Evolutionary conservation across 2,329 filamentous ascomycete genomes (phyloP).

Genomic region (Phyllachora maydis): DNA sequence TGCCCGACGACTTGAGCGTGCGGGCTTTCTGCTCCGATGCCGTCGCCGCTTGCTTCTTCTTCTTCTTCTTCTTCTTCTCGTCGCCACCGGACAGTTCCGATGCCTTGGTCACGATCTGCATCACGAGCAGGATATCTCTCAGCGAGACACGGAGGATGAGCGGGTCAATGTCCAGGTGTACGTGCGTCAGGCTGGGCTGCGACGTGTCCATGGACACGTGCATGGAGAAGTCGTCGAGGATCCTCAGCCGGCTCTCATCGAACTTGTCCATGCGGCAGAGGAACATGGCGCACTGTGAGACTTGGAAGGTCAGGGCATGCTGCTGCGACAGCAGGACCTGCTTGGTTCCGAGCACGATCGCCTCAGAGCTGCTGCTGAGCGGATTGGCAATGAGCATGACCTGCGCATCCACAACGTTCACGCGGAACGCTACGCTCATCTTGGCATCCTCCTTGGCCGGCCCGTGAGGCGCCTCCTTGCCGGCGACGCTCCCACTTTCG

Average conservation of each 20-base stretch:
- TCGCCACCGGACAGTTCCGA: constrained; percentile 63
- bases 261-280: constrained; percentile 96
- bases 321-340: constrained; percentile 86
- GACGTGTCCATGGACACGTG: constrained; percentile 69
- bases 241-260: constrained; percentile 71
- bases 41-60: too few species aligned
- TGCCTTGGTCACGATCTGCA: constrained; percentile 81
- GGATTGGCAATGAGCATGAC: constrained; percentile 94
- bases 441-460: constrained; percentile 16
- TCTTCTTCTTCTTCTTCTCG: constrained; percentile 20
- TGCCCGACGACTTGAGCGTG: constrained; percentile 24
- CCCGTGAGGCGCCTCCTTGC: constrained; percentile 2
- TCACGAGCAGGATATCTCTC: constrained; percentile 80
- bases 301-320: constrained; percentile 80
- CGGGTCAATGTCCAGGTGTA: constrained; percentile 77
- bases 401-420: constrained; percentile 91
- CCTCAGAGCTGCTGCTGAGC: constrained; percentile 72
- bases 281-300: constrained; percentile 94
- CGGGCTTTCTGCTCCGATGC: constrained; percentile 32
- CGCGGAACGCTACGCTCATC: constrained; percentile 68
- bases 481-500: constrained; percentile 7
- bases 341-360: constrained; percentile 86
- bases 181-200: constrained; percentile 44
- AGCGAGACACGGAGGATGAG: constrained; percentile 78
- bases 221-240: constrained; percentile 91